These are phyloP conservation scores for Aegilops tauschii DNA, from an alignment of 176 grass and related monocot genomes.

Conservation along the genomic window DNA sequence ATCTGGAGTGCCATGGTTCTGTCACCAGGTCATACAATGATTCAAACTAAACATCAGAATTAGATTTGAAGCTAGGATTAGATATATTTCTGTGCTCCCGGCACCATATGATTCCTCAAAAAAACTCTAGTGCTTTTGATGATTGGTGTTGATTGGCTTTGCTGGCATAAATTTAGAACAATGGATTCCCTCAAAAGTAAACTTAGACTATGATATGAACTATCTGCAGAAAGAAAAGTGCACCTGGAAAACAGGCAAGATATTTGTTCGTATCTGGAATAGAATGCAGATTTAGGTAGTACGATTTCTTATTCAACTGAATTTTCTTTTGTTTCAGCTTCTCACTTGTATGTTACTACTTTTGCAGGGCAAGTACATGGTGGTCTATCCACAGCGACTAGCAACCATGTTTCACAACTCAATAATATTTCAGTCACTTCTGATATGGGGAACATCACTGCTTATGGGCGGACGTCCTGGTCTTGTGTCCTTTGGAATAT, in stretches of 20 bases:
- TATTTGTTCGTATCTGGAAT: not conserved
- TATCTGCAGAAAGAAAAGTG: not conserved
- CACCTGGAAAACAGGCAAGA: not conserved
- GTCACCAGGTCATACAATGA: not conserved
- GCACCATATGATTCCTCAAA: not conserved
- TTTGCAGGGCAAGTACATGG: slow-evolving; percentile 93
- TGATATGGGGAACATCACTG: slow-evolving; percentile 86
- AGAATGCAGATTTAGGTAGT: not conserved
- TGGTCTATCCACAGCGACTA: slow-evolving; percentile 73
- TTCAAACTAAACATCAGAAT: not conserved
- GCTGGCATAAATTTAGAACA: not conserved
- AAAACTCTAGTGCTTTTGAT: not conserved
- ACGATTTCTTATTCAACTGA: not conserved
- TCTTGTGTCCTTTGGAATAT: slow-evolving; percentile 65
- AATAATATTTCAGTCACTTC: slow-evolving; percentile 87
- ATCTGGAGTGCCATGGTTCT: not conserved
- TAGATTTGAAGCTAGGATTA: not conserved
- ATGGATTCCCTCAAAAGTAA: slow-evolving; percentile 6
- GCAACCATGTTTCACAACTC: slow-evolving; percentile 90
- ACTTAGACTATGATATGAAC: not conserved
- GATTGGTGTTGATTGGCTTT: not conserved
- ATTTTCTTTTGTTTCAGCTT: not conserved
- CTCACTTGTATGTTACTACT: slow-evolving; percentile 2
- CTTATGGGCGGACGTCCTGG: slow-evolving; percentile 75
- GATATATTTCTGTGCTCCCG: not conserved